Evolutionary conservation across 306 rosid genomes (phyloP).

Genomic region (Cicer arietinum): DNA sequence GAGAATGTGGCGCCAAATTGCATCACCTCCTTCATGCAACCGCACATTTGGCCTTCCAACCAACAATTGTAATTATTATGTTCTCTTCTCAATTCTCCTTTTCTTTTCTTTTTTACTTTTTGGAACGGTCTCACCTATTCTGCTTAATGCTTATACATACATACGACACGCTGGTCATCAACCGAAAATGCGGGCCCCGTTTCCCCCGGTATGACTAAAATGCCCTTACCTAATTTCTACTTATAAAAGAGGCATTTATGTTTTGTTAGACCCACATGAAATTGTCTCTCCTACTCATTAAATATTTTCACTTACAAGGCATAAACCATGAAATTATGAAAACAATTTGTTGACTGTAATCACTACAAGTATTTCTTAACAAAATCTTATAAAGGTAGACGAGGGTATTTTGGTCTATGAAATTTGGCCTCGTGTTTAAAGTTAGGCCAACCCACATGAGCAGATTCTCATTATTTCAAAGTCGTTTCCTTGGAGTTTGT

Average conservation of each 20-base stretch:
- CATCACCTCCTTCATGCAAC: slow-evolving; percentile 43
- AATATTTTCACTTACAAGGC: too few species aligned
- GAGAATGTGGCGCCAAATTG: slow-evolving; percentile 33
- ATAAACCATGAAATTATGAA: too few species aligned
- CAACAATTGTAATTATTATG: not conserved
- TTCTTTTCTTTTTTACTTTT: not conserved
- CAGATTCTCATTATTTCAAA: not conserved
- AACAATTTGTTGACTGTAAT: too few species aligned
- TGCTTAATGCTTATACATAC: not conserved
- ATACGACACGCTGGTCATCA: not conserved
- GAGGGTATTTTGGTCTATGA: slow-evolving; percentile 11
- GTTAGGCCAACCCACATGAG: slow-evolving; percentile 13
- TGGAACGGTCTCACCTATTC: not conserved
- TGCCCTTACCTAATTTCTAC: not conserved
- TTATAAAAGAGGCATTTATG: slow-evolving; percentile 25
- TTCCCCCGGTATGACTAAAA: not conserved
- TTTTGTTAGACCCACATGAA: not conserved
- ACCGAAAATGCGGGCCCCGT: not conserved
- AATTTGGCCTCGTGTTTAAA: not conserved
- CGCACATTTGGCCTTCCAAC: slow-evolving; percentile 40
- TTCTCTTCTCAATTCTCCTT: not conserved
- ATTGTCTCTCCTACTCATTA: too few species aligned
- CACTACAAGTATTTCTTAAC: too few species aligned
- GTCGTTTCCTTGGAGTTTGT: slow-evolving; percentile 18
- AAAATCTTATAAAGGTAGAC: not conserved